These are phyloP conservation scores for Saccharomyces hybrid DNA, from an alignment of 1,139 yeast species.

Conservation along the genomic window DNA sequence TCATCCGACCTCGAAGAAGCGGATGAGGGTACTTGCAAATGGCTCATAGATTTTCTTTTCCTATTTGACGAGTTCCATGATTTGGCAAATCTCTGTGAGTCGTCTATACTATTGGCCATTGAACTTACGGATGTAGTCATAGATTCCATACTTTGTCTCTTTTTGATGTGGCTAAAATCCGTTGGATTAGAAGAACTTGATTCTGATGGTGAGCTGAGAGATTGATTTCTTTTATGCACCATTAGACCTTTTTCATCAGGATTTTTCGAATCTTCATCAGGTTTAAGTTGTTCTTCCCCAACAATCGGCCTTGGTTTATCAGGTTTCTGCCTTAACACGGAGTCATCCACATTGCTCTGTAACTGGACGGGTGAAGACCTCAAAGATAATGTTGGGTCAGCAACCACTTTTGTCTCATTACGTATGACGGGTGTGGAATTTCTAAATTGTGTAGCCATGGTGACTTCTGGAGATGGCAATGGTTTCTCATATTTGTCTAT, in stretches of 20 bases:
- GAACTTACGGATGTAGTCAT: conserved; percentile 31
- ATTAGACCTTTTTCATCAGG: background rate
- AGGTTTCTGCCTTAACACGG: background rate
- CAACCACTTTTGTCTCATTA: background rate
- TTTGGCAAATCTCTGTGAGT: conserved; percentile 30
- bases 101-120: conserved; percentile 29
- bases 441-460: conserved; percentile 2
- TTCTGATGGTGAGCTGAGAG: conserved; percentile 18
- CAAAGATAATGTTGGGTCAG: background rate
- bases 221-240: background rate
- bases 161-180: conserved; percentile 24
- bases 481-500: conserved; percentile 5
- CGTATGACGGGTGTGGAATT: conserved; percentile 1
- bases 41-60: conserved; percentile 27
- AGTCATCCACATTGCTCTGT: background rate
- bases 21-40: conserved; percentile 9
- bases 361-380: conserved; percentile 2
- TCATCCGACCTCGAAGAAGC: conserved; percentile 3
- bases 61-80: conserved; percentile 32
- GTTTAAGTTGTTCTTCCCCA: background rate
- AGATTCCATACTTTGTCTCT: conserved; percentile 27
- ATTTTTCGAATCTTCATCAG: background rate
- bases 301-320: background rate
- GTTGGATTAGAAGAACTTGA: conserved; percentile 30
- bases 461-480: conserved; percentile 3